A percentile compares a stretch with the other conserved stretches of the same genome.
These are phyloP conservation scores for Citrus hindsii DNA, from an alignment of 345 rosid species.

Conservation along the genomic window DNA sequence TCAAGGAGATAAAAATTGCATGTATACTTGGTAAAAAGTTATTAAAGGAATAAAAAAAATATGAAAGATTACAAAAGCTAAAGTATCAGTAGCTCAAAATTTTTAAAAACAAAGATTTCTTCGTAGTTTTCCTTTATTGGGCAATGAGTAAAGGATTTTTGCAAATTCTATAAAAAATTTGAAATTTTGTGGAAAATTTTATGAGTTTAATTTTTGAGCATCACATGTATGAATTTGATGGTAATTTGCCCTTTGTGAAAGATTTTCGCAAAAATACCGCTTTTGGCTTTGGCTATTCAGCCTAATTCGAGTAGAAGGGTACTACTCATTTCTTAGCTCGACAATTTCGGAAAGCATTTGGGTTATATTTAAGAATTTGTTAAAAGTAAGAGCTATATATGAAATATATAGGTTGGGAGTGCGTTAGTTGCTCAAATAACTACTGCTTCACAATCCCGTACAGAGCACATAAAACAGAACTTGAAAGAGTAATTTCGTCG, in stretches of 20 bases:
- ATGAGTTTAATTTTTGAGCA: background rate
- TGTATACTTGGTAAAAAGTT: too few species aligned
- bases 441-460: background rate
- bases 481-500: constrained; percentile 40
- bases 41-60: too few species aligned
- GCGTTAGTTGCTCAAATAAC: background rate
- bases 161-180: background rate
- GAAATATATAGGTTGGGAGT: background rate
- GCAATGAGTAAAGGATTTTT: too few species aligned
- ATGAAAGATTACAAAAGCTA: too few species aligned
- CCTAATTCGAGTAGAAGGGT: too few species aligned
- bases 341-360: too few species aligned
- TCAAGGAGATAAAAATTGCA: too few species aligned
- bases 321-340: background rate
- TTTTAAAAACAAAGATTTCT: background rate
- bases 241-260: too few species aligned
- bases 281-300: background rate
- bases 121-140: background rate
- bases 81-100: too few species aligned
- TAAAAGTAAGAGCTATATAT: background rate
- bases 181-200: too few species aligned
- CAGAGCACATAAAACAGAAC: background rate
- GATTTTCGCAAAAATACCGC: background rate
- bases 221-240: background rate
- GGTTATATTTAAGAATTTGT: background rate